Base-by-base conservation (phyloP, 352 stramenopile genomes). In the Pythium phragmiticola region DNA sequence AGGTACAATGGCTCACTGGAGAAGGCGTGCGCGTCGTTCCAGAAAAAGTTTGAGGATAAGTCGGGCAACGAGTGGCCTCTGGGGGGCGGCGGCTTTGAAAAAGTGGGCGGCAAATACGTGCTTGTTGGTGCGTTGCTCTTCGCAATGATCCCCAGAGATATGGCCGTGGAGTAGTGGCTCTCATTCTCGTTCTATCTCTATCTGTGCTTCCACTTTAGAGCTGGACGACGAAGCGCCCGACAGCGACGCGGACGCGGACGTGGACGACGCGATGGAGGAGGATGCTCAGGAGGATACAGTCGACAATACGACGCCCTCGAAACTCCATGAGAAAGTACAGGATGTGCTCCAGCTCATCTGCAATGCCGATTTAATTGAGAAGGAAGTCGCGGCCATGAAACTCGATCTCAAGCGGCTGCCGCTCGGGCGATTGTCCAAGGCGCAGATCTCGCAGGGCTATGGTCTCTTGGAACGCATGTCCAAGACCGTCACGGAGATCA, bases 11-110 rank as follows among this genome's bases (percentile, higher is more conserved):
- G 48, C 16, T 87, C 78, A 41, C 51, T 88, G 46, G 76, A 81
- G 37, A 88, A 83, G 43, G 78, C 78, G 12, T 68, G 78, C 47
- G 60, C 62, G 26, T 82, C 73, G 5, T 88, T 91, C 54, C 65
- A 72, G 21, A 83, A 83, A 51, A 88, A 86, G 37, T 91, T 91
- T 59, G 17, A 72, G 26, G 72, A 77, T 54, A 91, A 89, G 43
- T 87, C 69, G 26, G 80, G 72, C 47, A 91, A 91, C 46, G 73
- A 81, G 51, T 91, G 82, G 82, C 80, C 80, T 6, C 64, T 88
- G 11, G 21, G 21, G 21, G 21, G 21, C 21, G 26, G 37, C 21
- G 60, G 60, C 0, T 91, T 91, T 48, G 71, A 78, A 47, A 76
- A 66, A 39, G 68, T 85, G 16, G 49, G 64, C 11, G 69, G 76